Percentiles rank a stretch among this genome's conserved stretches.
Conservation (phyloP, 768 basidiomycete genomes). For the Ephemerocybe angulata region DNA sequence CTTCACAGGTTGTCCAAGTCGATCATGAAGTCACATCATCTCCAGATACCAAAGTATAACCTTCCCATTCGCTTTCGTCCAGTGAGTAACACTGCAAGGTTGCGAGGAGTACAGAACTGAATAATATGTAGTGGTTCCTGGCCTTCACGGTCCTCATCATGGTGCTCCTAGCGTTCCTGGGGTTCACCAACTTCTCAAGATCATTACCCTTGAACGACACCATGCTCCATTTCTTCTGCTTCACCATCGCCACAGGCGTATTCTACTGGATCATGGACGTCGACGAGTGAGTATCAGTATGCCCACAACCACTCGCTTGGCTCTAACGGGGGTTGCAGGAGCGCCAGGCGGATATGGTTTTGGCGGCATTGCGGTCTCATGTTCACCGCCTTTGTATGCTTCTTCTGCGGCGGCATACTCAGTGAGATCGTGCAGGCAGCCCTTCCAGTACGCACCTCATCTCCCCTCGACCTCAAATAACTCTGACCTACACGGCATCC, state of each 20-base stretch:
- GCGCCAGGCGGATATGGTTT: constrained; percentile 79
- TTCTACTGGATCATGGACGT: constrained; percentile 89
- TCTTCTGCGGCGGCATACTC: constrained; percentile 75
- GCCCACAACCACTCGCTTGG: neutral
- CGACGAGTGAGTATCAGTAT: constrained; percentile 61
- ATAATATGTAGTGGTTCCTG: constrained; percentile 67
- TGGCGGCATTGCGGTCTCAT: constrained; percentile 74
- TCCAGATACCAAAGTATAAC: constrained; percentile 63
- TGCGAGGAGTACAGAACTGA: neutral
- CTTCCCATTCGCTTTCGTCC: constrained; percentile 70
- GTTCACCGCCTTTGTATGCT: constrained; percentile 65
- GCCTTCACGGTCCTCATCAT: constrained; percentile 65
- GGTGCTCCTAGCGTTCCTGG: constrained; percentile 67
- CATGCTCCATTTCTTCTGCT: constrained; percentile 74
- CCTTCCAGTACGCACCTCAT: constrained; percentile 51
- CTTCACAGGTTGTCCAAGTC: constrained; percentile 46
- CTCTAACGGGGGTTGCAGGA: constrained; percentile 46
- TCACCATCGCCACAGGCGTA: constrained; percentile 67
- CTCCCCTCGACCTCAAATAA: neutral
- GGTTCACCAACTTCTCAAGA: constrained; percentile 68
- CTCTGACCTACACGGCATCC: constrained; percentile 4
- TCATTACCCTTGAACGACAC: constrained; percentile 75
- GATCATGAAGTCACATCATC: constrained; percentile 68
- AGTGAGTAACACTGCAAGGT: constrained; percentile 33
- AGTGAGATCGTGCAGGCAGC: constrained; percentile 80